Percentiles rank a stretch among this genome's conserved stretches.
Evolutionary conservation across 108 stramenopile genomes (phyloP).

Genomic region (Licmophora abbreviata): DNA sequence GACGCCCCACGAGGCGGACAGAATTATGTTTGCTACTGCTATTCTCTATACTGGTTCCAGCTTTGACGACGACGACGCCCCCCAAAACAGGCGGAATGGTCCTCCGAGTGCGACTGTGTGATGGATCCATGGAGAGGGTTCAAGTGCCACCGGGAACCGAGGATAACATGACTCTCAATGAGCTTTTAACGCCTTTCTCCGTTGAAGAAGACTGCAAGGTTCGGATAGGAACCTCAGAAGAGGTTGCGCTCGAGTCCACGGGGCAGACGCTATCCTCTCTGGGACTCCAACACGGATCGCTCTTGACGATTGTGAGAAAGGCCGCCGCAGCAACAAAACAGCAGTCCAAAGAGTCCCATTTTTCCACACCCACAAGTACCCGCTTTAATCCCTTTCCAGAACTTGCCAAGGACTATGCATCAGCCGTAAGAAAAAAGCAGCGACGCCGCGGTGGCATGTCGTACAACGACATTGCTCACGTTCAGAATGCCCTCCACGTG

Average conservation of each 20-base stretch:
- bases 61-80: not conserved
- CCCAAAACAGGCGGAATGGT: conserved; percentile 4
- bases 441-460: conserved; percentile 35
- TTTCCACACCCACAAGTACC: not conserved
- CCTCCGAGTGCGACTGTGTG: conserved; percentile 29
- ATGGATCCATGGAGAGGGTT: conserved; percentile 42
- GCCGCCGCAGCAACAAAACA: conserved; percentile 7
- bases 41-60: too few species aligned
- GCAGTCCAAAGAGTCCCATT: not conserved
- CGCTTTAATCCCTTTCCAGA: conserved; percentile 78
- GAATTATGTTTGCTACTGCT: too few species aligned
- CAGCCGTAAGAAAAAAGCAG: conserved; percentile 34
- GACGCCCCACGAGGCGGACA: too few species aligned
- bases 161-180: conserved; percentile 21
- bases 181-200: conserved; percentile 18
- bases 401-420: conserved; percentile 64
- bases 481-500: conserved; percentile 56
- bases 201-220: conserved; percentile 5
- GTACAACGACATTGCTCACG: conserved; percentile 51
- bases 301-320: conserved; percentile 51
- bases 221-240: not conserved
- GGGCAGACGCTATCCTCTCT: conserved; percentile 16
- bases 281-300: conserved; percentile 56
- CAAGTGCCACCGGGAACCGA: conserved; percentile 16
- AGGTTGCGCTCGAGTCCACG: conserved; percentile 5